These are phyloP conservation scores for Scheffersomyces coipomensis DNA, from an alignment of 805 yeast species.

Conservation along the genomic window DNA sequence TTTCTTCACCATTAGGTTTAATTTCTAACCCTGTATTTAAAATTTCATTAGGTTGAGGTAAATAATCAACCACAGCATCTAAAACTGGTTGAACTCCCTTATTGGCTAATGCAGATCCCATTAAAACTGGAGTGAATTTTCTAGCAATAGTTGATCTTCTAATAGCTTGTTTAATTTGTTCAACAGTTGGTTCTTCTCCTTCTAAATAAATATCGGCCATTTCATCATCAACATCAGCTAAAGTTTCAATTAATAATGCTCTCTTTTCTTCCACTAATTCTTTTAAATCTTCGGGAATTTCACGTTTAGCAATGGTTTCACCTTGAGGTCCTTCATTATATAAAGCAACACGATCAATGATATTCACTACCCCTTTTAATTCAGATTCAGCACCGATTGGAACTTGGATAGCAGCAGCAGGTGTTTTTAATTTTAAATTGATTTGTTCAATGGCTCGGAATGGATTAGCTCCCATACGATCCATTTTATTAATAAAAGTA, in stretches of 20 bases:
- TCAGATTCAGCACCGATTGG: slow-evolving; percentile 94
- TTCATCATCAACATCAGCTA: slow-evolving; percentile 98
- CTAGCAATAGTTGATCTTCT: slow-evolving; percentile 94
- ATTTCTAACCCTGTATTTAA: slow-evolving; percentile 87
- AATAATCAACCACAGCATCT: slow-evolving; percentile 92
- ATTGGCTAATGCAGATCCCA: slow-evolving; percentile 98
- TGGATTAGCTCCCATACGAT: slow-evolving; percentile 98
- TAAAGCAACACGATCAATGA: slow-evolving; percentile 81
- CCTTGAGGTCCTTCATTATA: slow-evolving; percentile 92
- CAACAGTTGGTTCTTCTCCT: slow-evolving; percentile 81
- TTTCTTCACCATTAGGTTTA: slow-evolving; percentile 53
- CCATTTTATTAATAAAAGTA: slow-evolving; percentile 97
- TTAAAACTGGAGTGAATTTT: slow-evolving; percentile 96
- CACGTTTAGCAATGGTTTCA: slow-evolving; percentile 60
- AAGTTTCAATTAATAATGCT: slow-evolving; percentile 78
- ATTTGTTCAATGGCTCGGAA: slow-evolving; percentile 92
- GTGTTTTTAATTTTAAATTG: slow-evolving; percentile 79
- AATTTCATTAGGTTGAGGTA: slow-evolving; percentile 94
- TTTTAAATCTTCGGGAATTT: slow-evolving; percentile 74
- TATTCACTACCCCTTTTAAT: slow-evolving; percentile 85
- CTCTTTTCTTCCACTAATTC: slow-evolving; percentile 91
- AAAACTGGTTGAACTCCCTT: slow-evolving; percentile 93
- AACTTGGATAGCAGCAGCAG: slow-evolving; percentile 97
- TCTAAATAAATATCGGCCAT: slow-evolving; percentile 91
- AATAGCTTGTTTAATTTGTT: slow-evolving; percentile 84